Evolutionary conservation across 805 yeast species (phyloP).

Genomic region (Nakazawaea wickerhamii): DNA sequence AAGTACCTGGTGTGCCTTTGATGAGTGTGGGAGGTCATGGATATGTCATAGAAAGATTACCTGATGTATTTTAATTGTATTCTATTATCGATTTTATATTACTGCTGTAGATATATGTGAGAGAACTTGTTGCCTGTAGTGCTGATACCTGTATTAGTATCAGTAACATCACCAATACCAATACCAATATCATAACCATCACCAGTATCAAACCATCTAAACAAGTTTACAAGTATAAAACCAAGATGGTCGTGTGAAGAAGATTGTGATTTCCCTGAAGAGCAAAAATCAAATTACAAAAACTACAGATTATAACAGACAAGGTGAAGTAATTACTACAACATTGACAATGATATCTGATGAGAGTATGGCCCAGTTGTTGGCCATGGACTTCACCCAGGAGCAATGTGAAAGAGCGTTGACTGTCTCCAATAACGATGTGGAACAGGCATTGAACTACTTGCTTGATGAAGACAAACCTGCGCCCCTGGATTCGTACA

Average conservation of each 20-base stretch:
- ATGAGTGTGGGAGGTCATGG: constrained; percentile 95
- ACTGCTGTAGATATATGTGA: too few species aligned
- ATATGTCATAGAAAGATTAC: constrained; percentile 89
- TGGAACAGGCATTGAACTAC: constrained; percentile 29
- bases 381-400: constrained; percentile 36
- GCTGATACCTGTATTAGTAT: too few species aligned
- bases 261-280: too few species aligned
- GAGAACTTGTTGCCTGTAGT: too few species aligned
- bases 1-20: constrained; percentile 94
- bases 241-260: too few species aligned
- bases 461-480: constrained; percentile 28
- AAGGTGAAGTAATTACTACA: background rate
- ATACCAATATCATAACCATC: too few species aligned
- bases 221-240: too few species aligned
- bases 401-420: constrained; percentile 36
- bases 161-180: too few species aligned
- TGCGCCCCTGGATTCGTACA: constrained; percentile 11
- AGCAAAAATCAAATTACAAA: too few species aligned
- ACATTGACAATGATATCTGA: constrained; percentile 10
- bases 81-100: too few species aligned
- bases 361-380: constrained; percentile 10
- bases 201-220: too few species aligned
- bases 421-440: constrained; percentile 24
- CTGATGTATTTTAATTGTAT: constrained; percentile 67
- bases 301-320: background rate